Percentiles rank a stretch among this genome's conserved stretches.
Evolutionary conservation across 176 grass and related monocot genomes (phyloP).

Genomic region (Carex cristatella): DNA sequence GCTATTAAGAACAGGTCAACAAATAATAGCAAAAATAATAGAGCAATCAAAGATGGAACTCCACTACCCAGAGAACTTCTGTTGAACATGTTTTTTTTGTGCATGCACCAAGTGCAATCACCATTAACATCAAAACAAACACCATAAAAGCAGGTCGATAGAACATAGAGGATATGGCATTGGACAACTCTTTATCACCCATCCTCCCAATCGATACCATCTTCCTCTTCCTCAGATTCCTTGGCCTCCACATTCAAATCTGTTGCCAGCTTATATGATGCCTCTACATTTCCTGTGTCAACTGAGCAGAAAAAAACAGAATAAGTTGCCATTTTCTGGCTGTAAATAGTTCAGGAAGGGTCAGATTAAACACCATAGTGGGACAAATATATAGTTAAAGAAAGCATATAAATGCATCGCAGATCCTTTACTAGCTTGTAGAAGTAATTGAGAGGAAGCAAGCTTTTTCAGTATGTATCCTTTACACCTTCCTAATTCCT

Average conservation of each 20-base stretch:
- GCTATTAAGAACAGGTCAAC: not conserved
- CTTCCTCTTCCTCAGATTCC: slow-evolving; percentile 65
- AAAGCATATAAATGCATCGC: slow-evolving; percentile 1
- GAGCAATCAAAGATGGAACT: not conserved
- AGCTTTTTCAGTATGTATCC: not conserved
- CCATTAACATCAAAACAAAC: not conserved
- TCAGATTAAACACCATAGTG: not conserved
- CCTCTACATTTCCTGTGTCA: slow-evolving; percentile 41
- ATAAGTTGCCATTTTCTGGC: not conserved
- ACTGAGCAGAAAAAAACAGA: slow-evolving; percentile 9
- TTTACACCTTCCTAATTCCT: not conserved
- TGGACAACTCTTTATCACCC: slow-evolving; percentile 33
- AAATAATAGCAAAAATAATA: not conserved
- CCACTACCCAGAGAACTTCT: not conserved
- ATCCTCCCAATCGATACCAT: slow-evolving; percentile 69
- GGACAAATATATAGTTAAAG: not conserved
- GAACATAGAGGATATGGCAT: not conserved
- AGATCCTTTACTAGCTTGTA: not conserved
- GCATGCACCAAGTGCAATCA: not conserved
- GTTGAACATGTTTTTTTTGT: not conserved
- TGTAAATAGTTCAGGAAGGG: not conserved
- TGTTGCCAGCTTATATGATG: slow-evolving; percentile 50
- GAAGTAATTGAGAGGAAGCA: not conserved
- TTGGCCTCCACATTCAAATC: slow-evolving; percentile 84
- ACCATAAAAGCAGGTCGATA: not conserved